These are phyloP conservation scores for Fusarium armeniacum DNA, from an alignment of 2,329 filamentous ascomycete genomes.

Conservation along the genomic window DNA sequence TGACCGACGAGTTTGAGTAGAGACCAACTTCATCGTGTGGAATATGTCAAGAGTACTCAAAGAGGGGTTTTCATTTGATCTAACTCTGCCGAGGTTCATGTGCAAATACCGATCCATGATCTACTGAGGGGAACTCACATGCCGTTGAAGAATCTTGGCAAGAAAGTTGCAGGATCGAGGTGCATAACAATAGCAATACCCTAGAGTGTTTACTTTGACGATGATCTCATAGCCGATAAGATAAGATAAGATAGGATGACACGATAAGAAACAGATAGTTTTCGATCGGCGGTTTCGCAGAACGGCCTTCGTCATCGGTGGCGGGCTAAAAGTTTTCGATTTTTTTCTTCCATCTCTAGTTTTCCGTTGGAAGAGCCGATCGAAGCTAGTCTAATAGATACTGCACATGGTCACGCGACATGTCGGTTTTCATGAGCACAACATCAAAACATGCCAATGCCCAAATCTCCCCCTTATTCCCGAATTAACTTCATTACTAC, in stretches of 20 bases:
- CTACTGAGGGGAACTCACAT: conserved; percentile 5
- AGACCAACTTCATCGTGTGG: too few species aligned
- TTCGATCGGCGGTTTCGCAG: neutral
- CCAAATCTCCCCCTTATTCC: neutral
- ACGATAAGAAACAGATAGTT: neutral
- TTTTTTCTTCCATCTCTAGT: neutral
- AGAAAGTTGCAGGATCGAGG: neutral
- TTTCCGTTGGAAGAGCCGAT: neutral
- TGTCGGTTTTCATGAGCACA: neutral
- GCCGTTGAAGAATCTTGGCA: neutral
- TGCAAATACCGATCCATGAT: conserved; percentile 24
- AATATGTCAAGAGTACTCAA: neutral
- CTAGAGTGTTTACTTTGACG: neutral
- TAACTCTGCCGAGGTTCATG: conserved; percentile 28
- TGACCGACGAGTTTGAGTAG: too few species aligned
- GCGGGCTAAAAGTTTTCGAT: neutral
- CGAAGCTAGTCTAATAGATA: neutral
- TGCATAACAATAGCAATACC: neutral
- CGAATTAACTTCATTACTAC: too few species aligned
- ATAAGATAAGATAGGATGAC: neutral
- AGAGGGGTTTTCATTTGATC: neutral
- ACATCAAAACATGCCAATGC: neutral
- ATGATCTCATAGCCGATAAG: neutral
- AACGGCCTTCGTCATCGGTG: neutral
- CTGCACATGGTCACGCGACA: neutral